Conservation (phyloP, 2,329 filamentous ascomycete genomes). For the Periconia sp. region DNA sequence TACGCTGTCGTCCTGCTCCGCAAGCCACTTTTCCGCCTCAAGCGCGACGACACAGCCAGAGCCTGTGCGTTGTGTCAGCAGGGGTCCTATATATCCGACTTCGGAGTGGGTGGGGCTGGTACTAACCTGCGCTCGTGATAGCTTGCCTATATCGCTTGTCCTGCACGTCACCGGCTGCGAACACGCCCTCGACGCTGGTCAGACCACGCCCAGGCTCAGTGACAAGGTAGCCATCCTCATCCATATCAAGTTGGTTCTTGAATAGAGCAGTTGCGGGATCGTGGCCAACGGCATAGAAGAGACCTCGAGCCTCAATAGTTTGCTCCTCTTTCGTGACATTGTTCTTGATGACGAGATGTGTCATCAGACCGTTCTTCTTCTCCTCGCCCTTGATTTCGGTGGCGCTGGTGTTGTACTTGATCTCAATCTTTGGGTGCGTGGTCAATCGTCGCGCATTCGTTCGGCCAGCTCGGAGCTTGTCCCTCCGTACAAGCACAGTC, state of each 20-base stretch:
- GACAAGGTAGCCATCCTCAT: conserved; percentile 88
- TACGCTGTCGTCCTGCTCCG: conserved; percentile 70
- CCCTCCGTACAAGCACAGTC: conserved; percentile 87
- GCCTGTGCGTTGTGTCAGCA: conserved; percentile 58
- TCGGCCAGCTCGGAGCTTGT: conserved; percentile 84
- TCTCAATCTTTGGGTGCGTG: conserved; percentile 85
- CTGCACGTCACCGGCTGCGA: conserved; percentile 96
- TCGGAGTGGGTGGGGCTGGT: conserved; percentile 2
- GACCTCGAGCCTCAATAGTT: conserved; percentile 85
- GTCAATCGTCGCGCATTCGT: conserved; percentile 90
- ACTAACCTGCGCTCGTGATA: conserved; percentile 92
- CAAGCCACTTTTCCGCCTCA: conserved; percentile 91
- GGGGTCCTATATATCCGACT: conserved; percentile 17
- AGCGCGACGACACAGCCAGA: conserved; percentile 95
- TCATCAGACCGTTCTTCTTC: conserved; percentile 79
- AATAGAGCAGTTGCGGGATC: conserved; percentile 91
- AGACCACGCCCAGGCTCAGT: conserved; percentile 87
- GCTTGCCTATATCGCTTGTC: conserved; percentile 98
- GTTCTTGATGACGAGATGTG: conserved; percentile 82
- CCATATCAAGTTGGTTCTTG: conserved; percentile 87
- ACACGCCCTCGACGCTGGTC: conserved; percentile 90
- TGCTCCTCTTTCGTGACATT: conserved; percentile 76
- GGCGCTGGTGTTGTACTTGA: conserved; percentile 82
- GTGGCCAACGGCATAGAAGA: conserved; percentile 98
- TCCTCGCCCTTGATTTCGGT: conserved; percentile 85